These are phyloP conservation scores for Pichia sp. DNA, from an alignment of 1,139 yeast species.

Conservation along the genomic window DNA sequence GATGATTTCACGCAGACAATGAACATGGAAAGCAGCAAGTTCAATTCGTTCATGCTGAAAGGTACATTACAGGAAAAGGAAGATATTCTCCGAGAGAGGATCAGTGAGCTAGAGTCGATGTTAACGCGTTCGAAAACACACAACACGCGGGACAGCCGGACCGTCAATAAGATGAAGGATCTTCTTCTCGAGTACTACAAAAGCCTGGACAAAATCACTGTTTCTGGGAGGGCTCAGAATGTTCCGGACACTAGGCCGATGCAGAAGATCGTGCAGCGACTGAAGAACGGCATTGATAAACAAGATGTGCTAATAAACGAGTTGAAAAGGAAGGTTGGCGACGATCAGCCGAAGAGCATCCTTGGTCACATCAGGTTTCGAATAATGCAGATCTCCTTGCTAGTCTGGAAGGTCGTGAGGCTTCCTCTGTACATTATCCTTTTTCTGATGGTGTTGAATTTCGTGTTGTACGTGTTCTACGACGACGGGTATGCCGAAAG, in stretches of 20 bases:
- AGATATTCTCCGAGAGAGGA: constrained; percentile 16
- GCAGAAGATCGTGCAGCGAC: not conserved
- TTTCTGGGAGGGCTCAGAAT: too few relatives aligned
- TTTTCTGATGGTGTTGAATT: not conserved
- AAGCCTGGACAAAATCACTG: constrained; percentile 7
- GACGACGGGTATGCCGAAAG: not conserved
- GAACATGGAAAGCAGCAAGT: constrained; percentile 13
- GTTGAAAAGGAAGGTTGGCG: constrained; percentile 19
- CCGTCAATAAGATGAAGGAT: constrained; percentile 20
- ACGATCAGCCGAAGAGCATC: not conserved
- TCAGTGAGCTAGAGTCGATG: constrained; percentile 17
- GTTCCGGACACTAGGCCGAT: too few relatives aligned
- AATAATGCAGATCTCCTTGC: not conserved
- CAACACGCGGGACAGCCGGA: not conserved
- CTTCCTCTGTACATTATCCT: constrained; percentile 3
- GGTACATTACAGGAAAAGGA: constrained; percentile 14
- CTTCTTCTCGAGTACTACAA: constrained; percentile 23
- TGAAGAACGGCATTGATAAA: constrained; percentile 16
- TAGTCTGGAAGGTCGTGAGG: not conserved
- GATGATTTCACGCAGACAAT: constrained; percentile 17
- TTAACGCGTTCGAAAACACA: not conserved
- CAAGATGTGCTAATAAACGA: constrained; percentile 23
- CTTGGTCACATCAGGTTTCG: constrained; percentile 1
- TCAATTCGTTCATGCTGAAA: constrained; percentile 5
- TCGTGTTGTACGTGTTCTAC: constrained; percentile 1